Conservation (phyloP, 108 stramenopile genomes). For the Fragilaria crotonensis region DNA sequence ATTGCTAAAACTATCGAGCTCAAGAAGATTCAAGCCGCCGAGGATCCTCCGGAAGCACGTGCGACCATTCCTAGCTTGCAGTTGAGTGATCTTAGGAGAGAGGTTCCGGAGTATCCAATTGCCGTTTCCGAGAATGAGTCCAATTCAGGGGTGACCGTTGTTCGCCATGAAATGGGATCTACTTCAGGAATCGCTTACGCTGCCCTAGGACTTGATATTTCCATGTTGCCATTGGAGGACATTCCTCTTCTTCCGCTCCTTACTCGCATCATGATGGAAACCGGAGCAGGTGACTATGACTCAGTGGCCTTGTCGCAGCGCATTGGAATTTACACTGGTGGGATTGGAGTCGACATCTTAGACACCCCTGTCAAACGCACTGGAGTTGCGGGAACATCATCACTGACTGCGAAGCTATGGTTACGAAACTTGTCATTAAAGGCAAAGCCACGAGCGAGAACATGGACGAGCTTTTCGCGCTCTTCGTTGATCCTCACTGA, state of each 20-base stretch:
- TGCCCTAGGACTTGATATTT: conserved; percentile 72
- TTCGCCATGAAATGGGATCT: conserved; percentile 80
- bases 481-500: conserved; percentile 86
- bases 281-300: conserved; percentile 85
- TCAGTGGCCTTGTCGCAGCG: conserved; percentile 64
- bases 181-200: conserved; percentile 94
- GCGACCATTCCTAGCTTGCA: conserved; percentile 89
- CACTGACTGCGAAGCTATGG: conserved; percentile 55
- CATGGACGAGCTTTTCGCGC: conserved; percentile 70
- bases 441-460: conserved; percentile 88
- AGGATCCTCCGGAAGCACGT: conserved; percentile 87
- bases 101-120: conserved; percentile 85
- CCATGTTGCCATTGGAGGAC: conserved; percentile 75
- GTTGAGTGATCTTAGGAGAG: conserved; percentile 78
- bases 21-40: conserved; percentile 83
- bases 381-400: conserved; percentile 44
- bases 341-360: conserved; percentile 56
- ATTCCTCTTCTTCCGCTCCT: conserved; percentile 84
- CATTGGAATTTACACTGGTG: conserved; percentile 87
- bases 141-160: conserved; percentile 70
- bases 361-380: conserved; percentile 61
- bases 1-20: conserved; percentile 77
- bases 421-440: conserved; percentile 64
- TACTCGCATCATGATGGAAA: conserved; percentile 82
- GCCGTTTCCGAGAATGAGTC: conserved; percentile 67